Evolutionary conservation across 148 eudicot species (phyloP), one percentile per base, ranked within the genome.

Genomic region (Vaccinium macrocarpon): DNA sequence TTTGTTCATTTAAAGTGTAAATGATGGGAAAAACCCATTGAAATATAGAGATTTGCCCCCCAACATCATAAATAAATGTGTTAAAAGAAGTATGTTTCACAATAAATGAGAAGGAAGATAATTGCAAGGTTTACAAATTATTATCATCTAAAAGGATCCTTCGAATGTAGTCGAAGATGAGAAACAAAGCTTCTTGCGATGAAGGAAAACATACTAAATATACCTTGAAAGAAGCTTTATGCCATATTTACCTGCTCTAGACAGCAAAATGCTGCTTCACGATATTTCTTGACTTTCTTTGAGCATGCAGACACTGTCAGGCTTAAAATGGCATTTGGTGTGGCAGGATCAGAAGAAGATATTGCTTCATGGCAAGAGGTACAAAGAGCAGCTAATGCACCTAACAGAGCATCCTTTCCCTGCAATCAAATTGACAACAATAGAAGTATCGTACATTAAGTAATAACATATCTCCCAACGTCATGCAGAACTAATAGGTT

Each of bases 351-450:
- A 70, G 85, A 82, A 76, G 93, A 87, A 76, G 92, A 88, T 86
- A 96, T 96, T 72, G 91, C 91, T 87, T 88, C 86, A 84, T 94
- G 95, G 87, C 95, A 94, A 80, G 99, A 88, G 57, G 89, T 82
- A 85, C 98, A 93, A 52, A 96, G 93, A 71, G 93, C 90, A 86
- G 99, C 97, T 85, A 93, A 81, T 73, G 98, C 99, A 86, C 84
- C 78, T 78, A 96, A 85, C 82, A 96, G 83, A 72, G 90, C 91
- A 59, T 96, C 98, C 90, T 96, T 96, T 82, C 99, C 99, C 99
- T 96, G 93, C 83, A 78, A 79, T 72, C 27, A 71, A 32, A 23
- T 83, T 66, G 14, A 84, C 46, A 53, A 25, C 56, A 84, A 27
- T 57, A 79, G 32, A 50, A 53, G 76, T 5, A 27, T 8, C 14